phyloP scores from a whole-genome alignment of 2,329 filamentous ascomycete genomes.

The Colletotrichum sp. region DNA sequence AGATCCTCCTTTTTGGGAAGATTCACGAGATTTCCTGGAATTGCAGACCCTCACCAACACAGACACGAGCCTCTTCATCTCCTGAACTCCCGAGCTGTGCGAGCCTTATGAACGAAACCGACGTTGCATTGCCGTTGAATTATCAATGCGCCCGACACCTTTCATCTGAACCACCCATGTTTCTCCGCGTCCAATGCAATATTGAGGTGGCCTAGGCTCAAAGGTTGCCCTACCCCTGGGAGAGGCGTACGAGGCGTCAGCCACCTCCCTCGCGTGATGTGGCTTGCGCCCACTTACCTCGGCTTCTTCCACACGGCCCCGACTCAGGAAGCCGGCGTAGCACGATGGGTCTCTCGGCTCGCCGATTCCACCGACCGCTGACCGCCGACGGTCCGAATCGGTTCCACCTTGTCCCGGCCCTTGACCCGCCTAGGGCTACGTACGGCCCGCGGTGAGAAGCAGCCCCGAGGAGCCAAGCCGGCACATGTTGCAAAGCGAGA shows the following conservation, averaged over 20 bases:
- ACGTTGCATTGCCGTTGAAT: slow-evolving; percentile 5
- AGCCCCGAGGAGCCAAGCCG: not conserved
- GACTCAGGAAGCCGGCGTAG: not conserved
- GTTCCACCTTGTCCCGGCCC: not conserved
- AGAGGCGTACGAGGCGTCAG: not conserved
- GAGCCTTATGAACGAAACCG: not conserved
- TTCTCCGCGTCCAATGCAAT: not conserved
- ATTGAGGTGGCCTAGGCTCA: not conserved
- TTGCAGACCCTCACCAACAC: not conserved
- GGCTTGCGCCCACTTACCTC: not conserved
- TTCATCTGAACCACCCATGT: not conserved
- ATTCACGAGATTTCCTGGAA: not conserved
- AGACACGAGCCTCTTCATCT: slow-evolving; percentile 8
- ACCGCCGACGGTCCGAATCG: not conserved
- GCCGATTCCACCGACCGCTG: not conserved
- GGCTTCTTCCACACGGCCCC: not conserved
- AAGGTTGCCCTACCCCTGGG: not conserved
- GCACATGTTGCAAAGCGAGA: not conserved
- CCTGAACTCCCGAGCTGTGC: not conserved
- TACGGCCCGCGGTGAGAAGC: not conserved
- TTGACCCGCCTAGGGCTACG: not conserved
- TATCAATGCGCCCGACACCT: not conserved
- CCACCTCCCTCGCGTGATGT: not conserved
- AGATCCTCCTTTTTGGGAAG: slow-evolving; percentile 14
- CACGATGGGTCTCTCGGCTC: not conserved